Conservation (phyloP, 2,329 filamentous ascomycete species). For the Aspergillus carbonarius region DNA sequence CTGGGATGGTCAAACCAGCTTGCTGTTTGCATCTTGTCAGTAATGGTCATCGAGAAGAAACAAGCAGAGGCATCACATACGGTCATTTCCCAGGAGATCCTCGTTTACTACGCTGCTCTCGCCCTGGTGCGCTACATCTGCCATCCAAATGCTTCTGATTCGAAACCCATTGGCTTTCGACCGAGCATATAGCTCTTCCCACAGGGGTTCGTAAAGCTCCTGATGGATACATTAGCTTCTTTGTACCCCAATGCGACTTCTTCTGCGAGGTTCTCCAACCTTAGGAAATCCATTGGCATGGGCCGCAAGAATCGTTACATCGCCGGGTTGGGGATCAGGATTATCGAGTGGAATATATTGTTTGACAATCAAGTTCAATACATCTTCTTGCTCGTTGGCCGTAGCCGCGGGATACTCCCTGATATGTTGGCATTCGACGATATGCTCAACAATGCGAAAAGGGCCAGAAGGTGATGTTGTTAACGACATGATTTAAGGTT, state of each 20-base stretch:
- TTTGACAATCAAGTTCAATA: conserved; percentile 73
- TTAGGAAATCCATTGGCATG: conserved; percentile 95
- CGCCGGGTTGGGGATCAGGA: conserved; percentile 64
- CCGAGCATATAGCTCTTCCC: conserved; percentile 72
- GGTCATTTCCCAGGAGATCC: conserved; percentile 74
- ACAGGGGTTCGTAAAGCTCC: conserved; percentile 91
- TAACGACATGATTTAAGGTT: conserved; percentile 29
- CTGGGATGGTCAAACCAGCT: conserved; percentile 83
- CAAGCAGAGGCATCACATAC: conserved; percentile 49
- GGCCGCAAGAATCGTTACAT: conserved; percentile 80
- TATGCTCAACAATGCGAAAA: conserved; percentile 68
- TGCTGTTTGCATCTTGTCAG: conserved; percentile 51
- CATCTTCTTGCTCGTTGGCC: conserved; percentile 69
- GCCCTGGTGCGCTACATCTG: conserved; percentile 84
- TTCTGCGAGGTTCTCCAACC: conserved; percentile 44
- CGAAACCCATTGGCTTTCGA: conserved; percentile 61
- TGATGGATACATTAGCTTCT: conserved; percentile 34
- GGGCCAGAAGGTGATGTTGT: conserved; percentile 47
- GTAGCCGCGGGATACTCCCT: conserved; percentile 77
- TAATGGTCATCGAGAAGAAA: background rate
- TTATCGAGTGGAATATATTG: conserved; percentile 81
- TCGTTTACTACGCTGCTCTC: conserved; percentile 77
- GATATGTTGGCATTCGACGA: conserved; percentile 72
- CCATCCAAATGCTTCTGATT: conserved; percentile 84
- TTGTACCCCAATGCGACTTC: background rate